Percentiles rank a stretch among this genome's conserved stretches.
Conservation (phyloP, 1,284 basidiomycete species). For the Moniliophthora roreri region DNA sequence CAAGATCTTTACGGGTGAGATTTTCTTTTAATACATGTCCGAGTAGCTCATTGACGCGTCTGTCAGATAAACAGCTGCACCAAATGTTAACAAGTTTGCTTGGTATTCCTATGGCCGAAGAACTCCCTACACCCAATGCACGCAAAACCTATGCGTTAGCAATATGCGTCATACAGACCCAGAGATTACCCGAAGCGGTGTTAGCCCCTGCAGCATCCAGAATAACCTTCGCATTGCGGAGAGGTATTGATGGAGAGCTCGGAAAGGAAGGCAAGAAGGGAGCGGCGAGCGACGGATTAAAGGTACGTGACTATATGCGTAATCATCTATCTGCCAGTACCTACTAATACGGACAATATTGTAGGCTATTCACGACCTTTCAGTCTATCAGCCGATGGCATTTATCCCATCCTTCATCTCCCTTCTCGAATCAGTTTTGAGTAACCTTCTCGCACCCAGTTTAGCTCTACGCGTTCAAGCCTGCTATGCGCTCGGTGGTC, state of each 20-base stretch:
- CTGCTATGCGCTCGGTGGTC: conserved; percentile 70
- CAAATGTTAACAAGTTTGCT: conserved; percentile 61
- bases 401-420: conserved; percentile 65
- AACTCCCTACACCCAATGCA: conserved; percentile 74
- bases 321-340: conserved; percentile 5
- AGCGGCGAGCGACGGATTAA: conserved; percentile 69
- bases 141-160: conserved; percentile 79
- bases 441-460: conserved; percentile 62
- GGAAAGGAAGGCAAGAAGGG: conserved; percentile 86
- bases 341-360: conserved; percentile 10
- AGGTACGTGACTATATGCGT: conserved; percentile 39
- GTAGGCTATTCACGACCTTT: conserved; percentile 73
- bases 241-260: conserved; percentile 79
- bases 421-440: conserved; percentile 59
- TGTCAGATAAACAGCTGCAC: conserved; percentile 55
- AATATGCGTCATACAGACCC: conserved; percentile 69
- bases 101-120: conserved; percentile 64
- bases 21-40: conserved; percentile 3
- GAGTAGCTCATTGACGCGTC: conserved; percentile 5
- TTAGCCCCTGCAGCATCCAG: conserved; percentile 58
- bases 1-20: conserved; percentile 61
- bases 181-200: conserved; percentile 62
- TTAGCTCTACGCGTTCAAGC: conserved; percentile 63
- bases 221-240: conserved; percentile 66
- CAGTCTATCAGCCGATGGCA: conserved; percentile 54